A percentile compares a stretch with the other conserved stretches of the same genome.
These are phyloP conservation scores for Tricholoma bakamatsutake DNA, from an alignment of 768 basidiomycete species.

Conservation along the genomic window DNA sequence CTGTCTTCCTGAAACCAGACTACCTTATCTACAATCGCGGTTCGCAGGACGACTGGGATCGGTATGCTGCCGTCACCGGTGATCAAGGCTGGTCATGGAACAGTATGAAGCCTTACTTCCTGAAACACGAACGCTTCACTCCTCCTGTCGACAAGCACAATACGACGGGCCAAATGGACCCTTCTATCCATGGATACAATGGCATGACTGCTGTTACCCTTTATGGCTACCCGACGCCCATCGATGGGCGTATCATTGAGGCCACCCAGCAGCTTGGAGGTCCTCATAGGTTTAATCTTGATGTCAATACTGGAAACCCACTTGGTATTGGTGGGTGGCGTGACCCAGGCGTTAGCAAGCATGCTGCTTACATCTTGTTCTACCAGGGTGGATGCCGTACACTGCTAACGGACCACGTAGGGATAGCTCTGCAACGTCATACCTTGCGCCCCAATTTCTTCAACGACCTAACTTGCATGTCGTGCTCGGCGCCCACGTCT, in stretches of 20 bases:
- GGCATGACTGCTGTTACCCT: slow-evolving; percentile 29
- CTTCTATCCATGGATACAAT: slow-evolving; percentile 27
- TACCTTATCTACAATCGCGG: slow-evolving; percentile 28
- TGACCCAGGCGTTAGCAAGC: neutral
- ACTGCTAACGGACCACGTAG: slow-evolving; percentile 9
- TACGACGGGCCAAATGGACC: slow-evolving; percentile 30
- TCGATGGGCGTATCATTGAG: slow-evolving; percentile 26
- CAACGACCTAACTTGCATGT: slow-evolving; percentile 18
- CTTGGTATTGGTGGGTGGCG: slow-evolving; percentile 20
- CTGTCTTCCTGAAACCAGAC: slow-evolving; percentile 11
- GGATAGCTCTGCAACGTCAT: slow-evolving; percentile 17
- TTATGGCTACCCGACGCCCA: slow-evolving; percentile 22
- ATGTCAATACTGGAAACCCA: slow-evolving; percentile 23
- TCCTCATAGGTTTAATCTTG: slow-evolving; percentile 24
- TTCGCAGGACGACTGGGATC: slow-evolving; percentile 25
- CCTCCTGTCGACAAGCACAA: slow-evolving; percentile 33
- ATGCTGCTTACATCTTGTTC: neutral
- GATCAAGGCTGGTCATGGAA: slow-evolving; percentile 30
- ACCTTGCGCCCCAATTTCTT: slow-evolving; percentile 13
- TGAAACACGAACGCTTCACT: slow-evolving; percentile 31
- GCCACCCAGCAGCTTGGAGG: slow-evolving; percentile 23
- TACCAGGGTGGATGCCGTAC: slow-evolving; percentile 10
- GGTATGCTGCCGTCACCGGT: slow-evolving; percentile 20
- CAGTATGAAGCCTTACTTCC: slow-evolving; percentile 21
- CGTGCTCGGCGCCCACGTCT: slow-evolving; percentile 11